These are phyloP conservation scores for Phaseolus coccineus DNA, from an alignment of 331 rosid species.

Conservation along the genomic window DNA sequence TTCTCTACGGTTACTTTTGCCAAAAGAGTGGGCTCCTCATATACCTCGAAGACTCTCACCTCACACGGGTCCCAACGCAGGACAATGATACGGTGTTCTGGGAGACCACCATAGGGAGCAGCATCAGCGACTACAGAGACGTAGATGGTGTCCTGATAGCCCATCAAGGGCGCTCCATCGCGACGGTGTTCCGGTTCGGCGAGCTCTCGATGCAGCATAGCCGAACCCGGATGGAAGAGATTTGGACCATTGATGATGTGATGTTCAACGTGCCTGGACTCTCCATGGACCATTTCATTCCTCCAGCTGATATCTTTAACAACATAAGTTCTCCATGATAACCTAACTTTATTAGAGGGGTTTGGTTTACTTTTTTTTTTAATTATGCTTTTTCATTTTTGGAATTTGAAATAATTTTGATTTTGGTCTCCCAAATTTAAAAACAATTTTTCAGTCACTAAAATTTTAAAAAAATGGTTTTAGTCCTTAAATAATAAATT, in stretches of 20 bases:
- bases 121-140: slow-evolving; percentile 80
- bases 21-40: slow-evolving; percentile 93
- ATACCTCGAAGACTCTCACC: slow-evolving; percentile 91
- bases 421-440: too few relatives aligned
- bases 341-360: slow-evolving; percentile 39
- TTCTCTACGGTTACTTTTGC: slow-evolving; percentile 85
- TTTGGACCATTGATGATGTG: slow-evolving; percentile 91
- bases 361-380: not conserved
- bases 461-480: too few relatives aligned
- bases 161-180: slow-evolving; percentile 90
- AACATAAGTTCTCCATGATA: slow-evolving; percentile 53
- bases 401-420: too few relatives aligned
- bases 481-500: too few relatives aligned
- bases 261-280: slow-evolving; percentile 93
- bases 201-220: slow-evolving; percentile 82
- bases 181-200: slow-evolving; percentile 83
- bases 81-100: slow-evolving; percentile 75
- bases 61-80: slow-evolving; percentile 74
- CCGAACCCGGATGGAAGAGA: slow-evolving; percentile 88
- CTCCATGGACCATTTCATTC: slow-evolving; percentile 84
- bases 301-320: slow-evolving; percentile 82
- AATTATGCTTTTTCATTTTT: too few relatives aligned
- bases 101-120: slow-evolving; percentile 97
- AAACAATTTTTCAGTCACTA: too few relatives aligned
- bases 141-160: slow-evolving; percentile 81